phyloP scores from a whole-genome alignment of 1,139 yeast species.

The Scheffersomyces lignicola region DNA sequence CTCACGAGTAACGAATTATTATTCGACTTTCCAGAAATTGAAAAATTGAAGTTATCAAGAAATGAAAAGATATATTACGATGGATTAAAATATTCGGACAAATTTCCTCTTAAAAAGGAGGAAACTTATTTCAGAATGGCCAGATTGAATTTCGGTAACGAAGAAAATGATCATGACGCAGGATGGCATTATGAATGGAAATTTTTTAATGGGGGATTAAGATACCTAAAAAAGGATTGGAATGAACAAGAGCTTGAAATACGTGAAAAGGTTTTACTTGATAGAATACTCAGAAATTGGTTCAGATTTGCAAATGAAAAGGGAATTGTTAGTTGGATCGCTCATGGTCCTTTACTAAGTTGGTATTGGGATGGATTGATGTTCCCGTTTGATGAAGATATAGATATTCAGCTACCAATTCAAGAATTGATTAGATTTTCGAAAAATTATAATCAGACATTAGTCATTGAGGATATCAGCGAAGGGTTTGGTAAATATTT shows the following conservation, averaged over 20 bases:
- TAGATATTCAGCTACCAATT: conserved; percentile 37
- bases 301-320: conserved; percentile 32
- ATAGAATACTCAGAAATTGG: conserved; percentile 34
- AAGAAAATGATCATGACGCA: conserved; percentile 27
- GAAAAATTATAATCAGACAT: conserved; percentile 28
- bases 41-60: conserved; percentile 14
- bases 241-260: conserved; percentile 25
- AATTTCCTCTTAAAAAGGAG: conserved; percentile 16
- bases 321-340: conserved; percentile 36
- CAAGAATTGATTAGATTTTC: conserved; percentile 27
- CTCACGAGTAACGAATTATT: conserved; percentile 26
- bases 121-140: conserved; percentile 37
- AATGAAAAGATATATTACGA: conserved; percentile 26
- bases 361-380: conserved; percentile 42
- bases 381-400: conserved; percentile 35
- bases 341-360: conserved; percentile 34
- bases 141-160: conserved; percentile 26
- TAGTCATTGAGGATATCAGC: conserved; percentile 29
- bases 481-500: conserved; percentile 34
- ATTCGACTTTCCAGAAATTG: conserved; percentile 16
- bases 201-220: conserved; percentile 33
- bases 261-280: conserved; percentile 30
- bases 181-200: conserved; percentile 47
- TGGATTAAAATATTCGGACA: conserved; percentile 24
- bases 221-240: conserved; percentile 22